Base-by-base conservation (phyloP, 2,329 filamentous ascomycete genomes). In the Nemania sp. region DNA sequence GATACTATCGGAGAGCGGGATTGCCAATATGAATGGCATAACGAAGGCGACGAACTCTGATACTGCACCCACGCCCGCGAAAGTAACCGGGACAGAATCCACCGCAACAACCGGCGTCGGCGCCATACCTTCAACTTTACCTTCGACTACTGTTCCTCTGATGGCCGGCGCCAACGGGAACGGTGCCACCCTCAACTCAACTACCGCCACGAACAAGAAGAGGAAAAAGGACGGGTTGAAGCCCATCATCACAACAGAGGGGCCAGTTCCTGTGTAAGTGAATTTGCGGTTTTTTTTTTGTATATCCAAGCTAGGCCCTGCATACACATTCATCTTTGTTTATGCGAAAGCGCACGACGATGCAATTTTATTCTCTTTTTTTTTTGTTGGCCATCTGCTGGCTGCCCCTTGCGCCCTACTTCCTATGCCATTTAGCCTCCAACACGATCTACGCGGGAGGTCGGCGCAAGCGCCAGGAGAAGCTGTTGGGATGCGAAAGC, bases 171-270 rank as follows among this genome's bases (percentile, higher is more conserved):
- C 68, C 24, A 70, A 70, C 49, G 68, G 68, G 20, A 69, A 64
- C 46, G 60, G 64, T n/a, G 52, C 56, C 8, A n/a, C n/a, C n/a
- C n/a, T n/a, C n/a, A 62, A 55, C 48, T 50, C 61, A 19, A 47
- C 64, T 41, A 49, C 61, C 9, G 47, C 63, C 22, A 49, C 69
- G 28, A 78, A 76, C 60, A 90, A 89, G 79, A 90, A 90, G 79
- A 81, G 86, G 68, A 86, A 87, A 77, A 90, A 90, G 79, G 84
- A 86, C 36, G 80, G 80, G 49, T 75, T 89, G 62, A 89, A 89
- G 74, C 88, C 88, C 65, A 90, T 90, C 68, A 87, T 90, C 72
- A 90, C 86, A 34, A 88, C 81, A 55, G 86, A 89, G 66, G 75
- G 71, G 72, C 77, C 73, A 68, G 72, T 66, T 60, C 66, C 65